Conservation (phyloP, 129 eudicot genomes). For the Chrysanthemum seticuspe region DNA sequence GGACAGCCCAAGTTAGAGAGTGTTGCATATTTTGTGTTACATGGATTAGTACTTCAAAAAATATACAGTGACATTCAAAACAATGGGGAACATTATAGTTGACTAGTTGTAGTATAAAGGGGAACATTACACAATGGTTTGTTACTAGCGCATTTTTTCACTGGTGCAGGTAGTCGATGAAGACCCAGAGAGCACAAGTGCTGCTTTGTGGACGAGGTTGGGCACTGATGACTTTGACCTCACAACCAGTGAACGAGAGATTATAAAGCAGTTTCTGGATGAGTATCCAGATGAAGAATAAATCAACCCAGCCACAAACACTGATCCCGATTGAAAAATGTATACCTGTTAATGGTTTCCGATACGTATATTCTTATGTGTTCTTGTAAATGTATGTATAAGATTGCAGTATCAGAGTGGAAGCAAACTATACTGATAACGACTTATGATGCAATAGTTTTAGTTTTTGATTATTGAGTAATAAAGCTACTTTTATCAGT, state of each 20-base stretch:
- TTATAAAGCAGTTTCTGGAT: slow-evolving; percentile 65
- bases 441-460: too few relatives aligned
- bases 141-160: slow-evolving; percentile 5
- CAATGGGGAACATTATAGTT: too few relatives aligned
- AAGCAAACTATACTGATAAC: too few relatives aligned
- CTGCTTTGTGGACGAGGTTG: slow-evolving; percentile 62
- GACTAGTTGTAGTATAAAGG: too few relatives aligned
- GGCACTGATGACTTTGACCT: slow-evolving; percentile 67
- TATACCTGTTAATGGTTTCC: slow-evolving; percentile 19
- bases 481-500: background rate
- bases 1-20: too few relatives aligned
- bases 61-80: too few relatives aligned
- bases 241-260: slow-evolving; percentile 57
- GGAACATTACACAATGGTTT: background rate
- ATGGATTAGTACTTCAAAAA: too few relatives aligned
- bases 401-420: background rate
- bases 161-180: slow-evolving; percentile 59
- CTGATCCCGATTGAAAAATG: background rate
- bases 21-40: too few relatives aligned
- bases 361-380: background rate
- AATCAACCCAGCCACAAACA: background rate
- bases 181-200: slow-evolving; percentile 53
- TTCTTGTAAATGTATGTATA: background rate
- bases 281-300: slow-evolving; percentile 53
- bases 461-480: too few relatives aligned